Percentiles rank a stretch among this genome's conserved stretches.
Evolutionary conservation across 768 basidiomycete genomes (phyloP).

Genomic region (Boletellus sp.): DNA sequence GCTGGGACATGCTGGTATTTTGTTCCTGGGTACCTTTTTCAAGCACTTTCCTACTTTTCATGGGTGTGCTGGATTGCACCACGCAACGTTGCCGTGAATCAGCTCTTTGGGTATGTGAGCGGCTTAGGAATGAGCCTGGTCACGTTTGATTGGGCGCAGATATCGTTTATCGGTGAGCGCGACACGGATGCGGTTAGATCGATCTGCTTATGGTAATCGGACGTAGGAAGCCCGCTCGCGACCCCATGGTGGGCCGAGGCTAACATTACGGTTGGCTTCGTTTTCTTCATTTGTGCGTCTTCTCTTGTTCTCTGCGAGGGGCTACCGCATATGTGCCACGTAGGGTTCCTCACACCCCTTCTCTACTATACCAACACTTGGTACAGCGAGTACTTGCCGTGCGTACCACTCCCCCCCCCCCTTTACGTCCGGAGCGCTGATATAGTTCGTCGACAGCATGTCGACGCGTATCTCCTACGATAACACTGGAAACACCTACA

Average conservation of each 20-base stretch:
- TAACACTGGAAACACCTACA: constrained; percentile 54
- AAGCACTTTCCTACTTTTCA: constrained; percentile 57
- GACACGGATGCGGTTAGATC: not conserved
- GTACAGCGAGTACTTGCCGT: constrained; percentile 57
- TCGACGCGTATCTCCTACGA: constrained; percentile 65
- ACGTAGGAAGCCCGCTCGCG: constrained; percentile 50
- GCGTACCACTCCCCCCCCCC: constrained; percentile 13
- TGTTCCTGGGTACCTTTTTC: constrained; percentile 73
- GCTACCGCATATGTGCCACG: constrained; percentile 40
- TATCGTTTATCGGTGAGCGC: constrained; percentile 34
- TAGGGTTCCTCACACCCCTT: constrained; percentile 55
- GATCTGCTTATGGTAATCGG: not conserved
- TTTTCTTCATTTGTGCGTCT: constrained; percentile 61
- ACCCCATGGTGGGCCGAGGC: constrained; percentile 84
- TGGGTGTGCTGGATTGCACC: constrained; percentile 71
- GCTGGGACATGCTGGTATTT: constrained; percentile 45
- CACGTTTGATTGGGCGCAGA: constrained; percentile 81
- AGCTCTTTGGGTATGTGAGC: constrained; percentile 61
- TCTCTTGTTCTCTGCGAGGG: constrained; percentile 41
- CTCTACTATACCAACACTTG: constrained; percentile 69
- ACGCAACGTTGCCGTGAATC: constrained; percentile 64
- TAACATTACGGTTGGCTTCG: constrained; percentile 59
- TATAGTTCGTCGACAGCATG: constrained; percentile 35
- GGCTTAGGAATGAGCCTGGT: constrained; percentile 67
- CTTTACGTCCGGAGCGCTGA: not conserved